These are phyloP conservation scores for Xylariaceae sp. DNA, from an alignment of 2,329 filamentous ascomycete species.

Conservation along the genomic window DNA sequence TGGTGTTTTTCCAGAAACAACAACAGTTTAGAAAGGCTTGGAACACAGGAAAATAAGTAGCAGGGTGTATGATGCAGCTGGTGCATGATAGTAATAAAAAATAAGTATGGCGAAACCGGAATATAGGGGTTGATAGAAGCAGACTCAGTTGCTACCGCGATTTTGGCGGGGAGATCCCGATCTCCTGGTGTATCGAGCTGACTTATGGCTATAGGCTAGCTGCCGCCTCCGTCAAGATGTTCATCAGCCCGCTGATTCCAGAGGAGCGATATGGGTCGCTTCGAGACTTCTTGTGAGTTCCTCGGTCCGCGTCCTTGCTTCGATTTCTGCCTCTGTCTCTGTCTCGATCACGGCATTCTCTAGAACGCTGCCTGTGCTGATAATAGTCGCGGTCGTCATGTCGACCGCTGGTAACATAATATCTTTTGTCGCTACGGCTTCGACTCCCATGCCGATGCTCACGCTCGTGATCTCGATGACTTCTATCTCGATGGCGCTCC, in stretches of 20 bases:
- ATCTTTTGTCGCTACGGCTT: slow-evolving; percentile 6
- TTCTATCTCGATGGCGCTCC: slow-evolving; percentile 36
- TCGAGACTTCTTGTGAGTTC: slow-evolving; percentile 32
- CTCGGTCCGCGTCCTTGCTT: slow-evolving; percentile 28
- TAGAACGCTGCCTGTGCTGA: slow-evolving; percentile 26
- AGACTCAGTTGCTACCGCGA: not conserved
- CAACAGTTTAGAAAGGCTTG: too few relatives aligned
- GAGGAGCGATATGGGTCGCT: slow-evolving; percentile 53
- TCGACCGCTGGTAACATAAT: slow-evolving; percentile 13
- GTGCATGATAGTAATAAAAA: too few relatives aligned
- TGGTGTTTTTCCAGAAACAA: too few relatives aligned
- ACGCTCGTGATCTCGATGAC: slow-evolving; percentile 32
- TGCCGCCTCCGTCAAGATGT: slow-evolving; percentile 54
- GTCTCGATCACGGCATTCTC: slow-evolving; percentile 24
- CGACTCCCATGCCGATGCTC: slow-evolving; percentile 6
- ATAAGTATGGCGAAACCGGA: too few relatives aligned
- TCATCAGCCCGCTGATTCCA: slow-evolving; percentile 54
- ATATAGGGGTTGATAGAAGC: too few relatives aligned
- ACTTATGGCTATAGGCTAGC: slow-evolving; percentile 21
- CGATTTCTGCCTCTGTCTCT: slow-evolving; percentile 39
- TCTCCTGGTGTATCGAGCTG: too few relatives aligned
- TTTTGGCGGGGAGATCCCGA: not conserved
- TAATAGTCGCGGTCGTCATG: slow-evolving; percentile 27
- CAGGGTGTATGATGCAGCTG: too few relatives aligned
- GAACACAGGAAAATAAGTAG: too few relatives aligned